These are phyloP conservation scores for Elsinoe necatrix DNA, from an alignment of 2,329 filamentous ascomycete species.

Conservation along the genomic window DNA sequence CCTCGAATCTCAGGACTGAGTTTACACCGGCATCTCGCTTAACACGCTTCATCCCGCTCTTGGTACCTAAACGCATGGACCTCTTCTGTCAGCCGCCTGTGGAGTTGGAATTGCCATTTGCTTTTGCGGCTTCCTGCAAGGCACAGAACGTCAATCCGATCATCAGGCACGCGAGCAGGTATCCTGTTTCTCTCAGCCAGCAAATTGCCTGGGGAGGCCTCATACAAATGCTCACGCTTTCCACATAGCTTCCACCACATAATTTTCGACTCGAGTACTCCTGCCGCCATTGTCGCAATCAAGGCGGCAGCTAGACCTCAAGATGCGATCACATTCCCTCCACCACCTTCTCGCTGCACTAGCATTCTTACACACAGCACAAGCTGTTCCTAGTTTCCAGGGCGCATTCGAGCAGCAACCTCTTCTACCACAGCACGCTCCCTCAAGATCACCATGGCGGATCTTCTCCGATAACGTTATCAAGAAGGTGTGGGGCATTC, in stretches of 20 bases:
- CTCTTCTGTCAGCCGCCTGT: not conserved
- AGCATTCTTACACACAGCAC: constrained; percentile 1
- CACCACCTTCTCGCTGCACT: not conserved
- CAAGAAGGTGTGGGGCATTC: constrained; percentile 18
- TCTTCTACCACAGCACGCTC: not conserved
- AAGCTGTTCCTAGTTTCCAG: constrained; percentile 15
- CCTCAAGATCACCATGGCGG: constrained; percentile 17
- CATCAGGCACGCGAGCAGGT: not conserved
- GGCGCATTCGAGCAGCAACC: constrained; percentile 9
- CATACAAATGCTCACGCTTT: not conserved
- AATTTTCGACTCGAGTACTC: not conserved
- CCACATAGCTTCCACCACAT: not conserved
- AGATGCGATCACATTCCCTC: constrained; percentile 8
- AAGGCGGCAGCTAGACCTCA: constrained; percentile 6
- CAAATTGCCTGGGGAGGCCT: not conserved
- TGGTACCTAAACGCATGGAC: not conserved
- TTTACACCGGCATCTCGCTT: not conserved
- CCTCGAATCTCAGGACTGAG: not conserved
- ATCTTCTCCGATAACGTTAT: constrained; percentile 18
- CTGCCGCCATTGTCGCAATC: not conserved
- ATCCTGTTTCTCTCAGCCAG: not conserved
- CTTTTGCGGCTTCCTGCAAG: constrained; percentile 2
- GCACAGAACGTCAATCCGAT: constrained; percentile 1
- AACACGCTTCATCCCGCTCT: not conserved
- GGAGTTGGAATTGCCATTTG: not conserved